Conservation (phyloP, 2,329 filamentous ascomycete genomes). For the Xylaria sp. region DNA sequence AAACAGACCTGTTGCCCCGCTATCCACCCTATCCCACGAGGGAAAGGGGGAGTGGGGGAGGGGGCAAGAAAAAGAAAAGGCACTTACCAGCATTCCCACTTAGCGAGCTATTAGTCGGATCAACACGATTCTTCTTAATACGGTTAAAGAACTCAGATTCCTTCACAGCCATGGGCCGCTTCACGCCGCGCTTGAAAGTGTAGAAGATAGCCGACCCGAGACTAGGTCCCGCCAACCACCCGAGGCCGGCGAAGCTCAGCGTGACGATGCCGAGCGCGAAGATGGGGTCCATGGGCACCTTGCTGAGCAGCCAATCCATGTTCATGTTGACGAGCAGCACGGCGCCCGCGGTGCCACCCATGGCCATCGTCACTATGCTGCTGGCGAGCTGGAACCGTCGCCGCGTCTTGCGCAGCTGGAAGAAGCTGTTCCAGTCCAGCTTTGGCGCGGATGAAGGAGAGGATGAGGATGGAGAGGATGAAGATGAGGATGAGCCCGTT, state of each 20-base stretch:
- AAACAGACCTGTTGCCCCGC: not conserved
- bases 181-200: slow-evolving; percentile 75
- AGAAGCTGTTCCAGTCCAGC: slow-evolving; percentile 94
- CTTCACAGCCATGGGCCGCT: slow-evolving; percentile 81
- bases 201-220: slow-evolving; percentile 85
- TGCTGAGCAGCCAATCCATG: slow-evolving; percentile 75
- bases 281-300: slow-evolving; percentile 88
- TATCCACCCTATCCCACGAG: not conserved
- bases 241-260: slow-evolving; percentile 78
- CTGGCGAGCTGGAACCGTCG: slow-evolving; percentile 85
- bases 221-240: slow-evolving; percentile 89
- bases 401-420: slow-evolving; percentile 86
- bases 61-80: no score
- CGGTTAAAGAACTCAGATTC: slow-evolving; percentile 93
- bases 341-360: slow-evolving; percentile 71
- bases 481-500: slow-evolving; percentile 38
- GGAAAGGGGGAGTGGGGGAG: not conserved
- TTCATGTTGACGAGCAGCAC: slow-evolving; percentile 76
- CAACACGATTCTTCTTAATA: slow-evolving; percentile 91
- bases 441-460: not conserved
- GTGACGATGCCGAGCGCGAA: slow-evolving; percentile 85
- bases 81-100: slow-evolving; percentile 77
- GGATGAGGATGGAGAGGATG: slow-evolving; percentile 6
- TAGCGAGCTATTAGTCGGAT: slow-evolving; percentile 88
- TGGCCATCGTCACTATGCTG: slow-evolving; percentile 73